These are phyloP conservation scores for Sesbania bispinosa DNA, from an alignment of 306 rosid genomes.

Conservation along the genomic window DNA sequence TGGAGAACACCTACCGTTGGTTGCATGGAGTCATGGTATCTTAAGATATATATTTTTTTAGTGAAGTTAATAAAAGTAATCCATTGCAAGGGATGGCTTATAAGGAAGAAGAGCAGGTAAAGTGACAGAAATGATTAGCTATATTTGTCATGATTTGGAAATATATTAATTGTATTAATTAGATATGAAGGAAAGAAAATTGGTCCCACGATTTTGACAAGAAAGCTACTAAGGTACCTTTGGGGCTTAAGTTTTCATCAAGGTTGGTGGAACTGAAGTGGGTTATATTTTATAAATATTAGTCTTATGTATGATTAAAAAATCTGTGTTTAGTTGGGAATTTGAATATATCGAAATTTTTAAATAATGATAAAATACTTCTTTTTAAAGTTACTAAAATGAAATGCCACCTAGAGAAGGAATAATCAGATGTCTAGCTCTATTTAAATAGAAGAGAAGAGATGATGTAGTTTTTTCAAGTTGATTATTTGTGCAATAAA, in stretches of 20 bases:
- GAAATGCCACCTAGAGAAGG: too few relatives aligned
- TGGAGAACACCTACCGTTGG: constrained; percentile 11
- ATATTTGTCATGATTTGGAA: background rate
- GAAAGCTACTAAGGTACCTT: constrained; percentile 3
- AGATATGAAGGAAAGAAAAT: background rate
- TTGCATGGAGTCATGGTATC: background rate
- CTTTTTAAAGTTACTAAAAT: too few relatives aligned
- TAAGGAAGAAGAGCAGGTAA: constrained; percentile 8
- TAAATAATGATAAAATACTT: too few relatives aligned
- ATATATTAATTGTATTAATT: background rate
- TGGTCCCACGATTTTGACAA: constrained; percentile 24
- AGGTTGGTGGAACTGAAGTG: constrained; percentile 22
- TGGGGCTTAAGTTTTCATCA: background rate
- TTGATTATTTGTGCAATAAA: too few relatives aligned
- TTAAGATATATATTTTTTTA: background rate
- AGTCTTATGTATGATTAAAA: too few relatives aligned
- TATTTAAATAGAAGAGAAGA: too few relatives aligned
- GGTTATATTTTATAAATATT: too few relatives aligned
- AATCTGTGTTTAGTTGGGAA: too few relatives aligned
- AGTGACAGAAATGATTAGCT: background rate
- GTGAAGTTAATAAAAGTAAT: background rate
- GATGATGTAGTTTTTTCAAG: too few relatives aligned
- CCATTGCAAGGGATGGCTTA: background rate
- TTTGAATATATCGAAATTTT: too few relatives aligned
- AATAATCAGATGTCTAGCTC: too few relatives aligned